A percentile compares a stretch with the other conserved stretches of the same genome.
These are phyloP conservation scores for Quercus ilex DNA, from an alignment of 306 rosid genomes.

Conservation along the genomic window DNA sequence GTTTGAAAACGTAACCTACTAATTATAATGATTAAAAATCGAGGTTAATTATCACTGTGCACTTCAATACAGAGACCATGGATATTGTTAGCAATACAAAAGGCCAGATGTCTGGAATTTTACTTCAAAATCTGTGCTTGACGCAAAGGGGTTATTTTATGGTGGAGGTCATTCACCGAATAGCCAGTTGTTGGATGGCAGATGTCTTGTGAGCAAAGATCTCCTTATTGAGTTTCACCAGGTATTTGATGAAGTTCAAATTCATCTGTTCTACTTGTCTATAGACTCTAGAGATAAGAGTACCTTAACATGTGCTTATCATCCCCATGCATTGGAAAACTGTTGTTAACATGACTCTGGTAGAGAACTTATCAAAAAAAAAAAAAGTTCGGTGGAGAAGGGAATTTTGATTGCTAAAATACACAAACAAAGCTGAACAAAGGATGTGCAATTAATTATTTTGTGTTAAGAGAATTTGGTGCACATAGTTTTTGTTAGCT, in stretches of 20 bases:
- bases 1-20: no score
- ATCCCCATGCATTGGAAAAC: background rate
- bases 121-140: constrained; percentile 70
- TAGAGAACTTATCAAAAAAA: no score
- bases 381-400: no score
- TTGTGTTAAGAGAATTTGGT: background rate
- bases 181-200: constrained; percentile 74
- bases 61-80: no score
- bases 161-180: constrained; percentile 94
- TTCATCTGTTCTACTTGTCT: constrained; percentile 1
- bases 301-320: background rate
- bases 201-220: constrained; percentile 74
- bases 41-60: no score
- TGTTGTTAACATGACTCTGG: background rate
- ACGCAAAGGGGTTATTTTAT: constrained; percentile 85
- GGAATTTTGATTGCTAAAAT: no score
- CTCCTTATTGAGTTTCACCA: constrained; percentile 93
- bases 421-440: background rate
- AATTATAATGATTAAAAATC: no score
- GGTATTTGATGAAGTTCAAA: constrained; percentile 42
- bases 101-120: constrained; percentile 36
- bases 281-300: background rate
- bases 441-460: constrained; percentile 4
- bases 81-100: no score
- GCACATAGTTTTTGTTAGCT: background rate